phyloP scores from a whole-genome alignment of 1,284 basidiomycete genomes.

The Rhizopogon parksii region DNA sequence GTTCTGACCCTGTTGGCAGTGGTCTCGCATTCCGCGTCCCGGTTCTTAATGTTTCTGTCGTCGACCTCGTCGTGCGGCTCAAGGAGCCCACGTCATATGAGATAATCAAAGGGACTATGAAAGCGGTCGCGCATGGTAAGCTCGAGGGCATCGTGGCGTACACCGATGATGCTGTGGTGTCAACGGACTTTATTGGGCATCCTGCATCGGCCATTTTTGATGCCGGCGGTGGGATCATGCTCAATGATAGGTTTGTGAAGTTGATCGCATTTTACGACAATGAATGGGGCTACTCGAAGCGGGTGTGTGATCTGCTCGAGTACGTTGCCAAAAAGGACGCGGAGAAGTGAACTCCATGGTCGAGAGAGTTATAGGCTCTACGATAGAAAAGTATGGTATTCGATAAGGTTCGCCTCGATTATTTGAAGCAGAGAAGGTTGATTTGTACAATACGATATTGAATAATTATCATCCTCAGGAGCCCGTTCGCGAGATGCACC shows the following conservation, averaged over 20 bases:
- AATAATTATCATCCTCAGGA: too few species aligned
- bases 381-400: not conserved
- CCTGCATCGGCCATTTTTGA: slow-evolving; percentile 83
- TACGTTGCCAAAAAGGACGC: slow-evolving; percentile 75
- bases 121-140: slow-evolving; percentile 66
- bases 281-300: slow-evolving; percentile 94
- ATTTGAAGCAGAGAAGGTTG: too few species aligned
- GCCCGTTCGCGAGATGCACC: too few species aligned
- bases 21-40: slow-evolving; percentile 98
- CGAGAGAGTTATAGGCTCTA: not conserved
- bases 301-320: slow-evolving; percentile 87
- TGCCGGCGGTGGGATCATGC: slow-evolving; percentile 85
- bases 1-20: slow-evolving; percentile 31
- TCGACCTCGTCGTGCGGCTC: slow-evolving; percentile 93
- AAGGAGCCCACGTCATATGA: slow-evolving; percentile 86
- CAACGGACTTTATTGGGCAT: slow-evolving; percentile 87
- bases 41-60: slow-evolving; percentile 94
- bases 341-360: not conserved
- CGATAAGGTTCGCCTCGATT: too few species aligned
- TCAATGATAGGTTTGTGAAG: slow-evolving; percentile 94
- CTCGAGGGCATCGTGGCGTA: slow-evolving; percentile 86
- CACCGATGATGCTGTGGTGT: slow-evolving; percentile 94
- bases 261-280: slow-evolving; percentile 95
- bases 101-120: slow-evolving; percentile 84
- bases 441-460: too few species aligned